These are phyloP conservation scores for Curvularia hawaiiensis DNA, from an alignment of 2,329 filamentous ascomycete genomes.

Conservation along the genomic window DNA sequence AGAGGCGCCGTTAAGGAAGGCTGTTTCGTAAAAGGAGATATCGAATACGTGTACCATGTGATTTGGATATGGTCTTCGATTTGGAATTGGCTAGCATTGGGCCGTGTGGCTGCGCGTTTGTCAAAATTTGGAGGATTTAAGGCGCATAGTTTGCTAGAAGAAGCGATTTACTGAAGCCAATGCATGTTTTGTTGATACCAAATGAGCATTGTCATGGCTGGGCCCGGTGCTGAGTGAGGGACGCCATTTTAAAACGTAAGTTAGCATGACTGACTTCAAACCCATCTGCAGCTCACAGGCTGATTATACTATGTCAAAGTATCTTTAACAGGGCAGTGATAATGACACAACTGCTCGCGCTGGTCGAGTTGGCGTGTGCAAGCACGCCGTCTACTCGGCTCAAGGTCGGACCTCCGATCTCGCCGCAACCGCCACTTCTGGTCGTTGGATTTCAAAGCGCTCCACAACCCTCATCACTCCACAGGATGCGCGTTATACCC, in stretches of 20 bases:
- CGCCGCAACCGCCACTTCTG: slow-evolving; percentile 31
- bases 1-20: slow-evolving; percentile 34
- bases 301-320: neutral
- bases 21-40: neutral
- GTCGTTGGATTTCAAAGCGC: slow-evolving; percentile 40
- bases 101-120: neutral
- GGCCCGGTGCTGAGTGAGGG: neutral
- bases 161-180: neutral
- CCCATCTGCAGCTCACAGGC: neutral
- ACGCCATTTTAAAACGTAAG: neutral
- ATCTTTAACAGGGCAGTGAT: neutral
- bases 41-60: neutral
- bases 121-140: neutral
- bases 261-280: neutral
- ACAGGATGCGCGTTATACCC: slow-evolving; percentile 23
- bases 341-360: neutral
- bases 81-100: neutral
- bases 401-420: slow-evolving; percentile 29
- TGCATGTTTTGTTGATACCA: neutral
- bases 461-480: slow-evolving; percentile 25
- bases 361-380: neutral
- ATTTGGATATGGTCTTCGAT: neutral
- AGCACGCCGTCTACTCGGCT: slow-evolving; percentile 4
- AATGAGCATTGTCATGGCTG: neutral
- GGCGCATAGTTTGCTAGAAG: neutral